Percentiles rank a stretch among this genome's conserved stretches.
These are phyloP conservation scores for Ocimum tenuiflorum DNA, from an alignment of 257 asterid species.

Conservation along the genomic window DNA sequence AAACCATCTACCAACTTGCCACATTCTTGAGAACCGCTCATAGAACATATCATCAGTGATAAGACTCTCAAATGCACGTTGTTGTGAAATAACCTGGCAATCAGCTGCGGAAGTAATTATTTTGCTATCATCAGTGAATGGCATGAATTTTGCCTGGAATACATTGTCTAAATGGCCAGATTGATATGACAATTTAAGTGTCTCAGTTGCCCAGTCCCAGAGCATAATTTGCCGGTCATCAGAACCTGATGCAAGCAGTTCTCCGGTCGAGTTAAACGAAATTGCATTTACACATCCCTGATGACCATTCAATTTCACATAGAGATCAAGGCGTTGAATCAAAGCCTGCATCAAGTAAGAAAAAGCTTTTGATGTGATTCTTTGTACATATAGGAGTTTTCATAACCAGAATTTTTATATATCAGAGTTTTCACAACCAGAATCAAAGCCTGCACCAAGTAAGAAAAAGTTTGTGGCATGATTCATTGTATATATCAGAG, in stretches of 20 bases:
- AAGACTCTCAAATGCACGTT: background rate
- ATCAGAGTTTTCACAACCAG: no score
- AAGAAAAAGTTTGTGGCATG: background rate
- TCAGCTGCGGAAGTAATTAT: constrained; percentile 70
- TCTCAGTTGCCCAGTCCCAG: constrained; percentile 67
- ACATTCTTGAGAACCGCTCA: background rate
- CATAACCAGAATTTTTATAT: no score
- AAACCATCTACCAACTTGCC: background rate
- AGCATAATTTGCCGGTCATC: constrained; percentile 60
- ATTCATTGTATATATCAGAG: background rate
- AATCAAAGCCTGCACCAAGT: constrained; percentile 42
- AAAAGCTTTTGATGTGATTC: background rate
- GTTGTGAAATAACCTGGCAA: constrained; percentile 53
- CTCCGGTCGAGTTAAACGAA: constrained; percentile 63
- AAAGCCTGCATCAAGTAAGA: constrained; percentile 36
- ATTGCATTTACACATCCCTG: constrained; percentile 75
- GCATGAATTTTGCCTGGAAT: constrained; percentile 71
- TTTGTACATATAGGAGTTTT: background rate
- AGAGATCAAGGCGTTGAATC: constrained; percentile 47
- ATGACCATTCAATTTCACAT: constrained; percentile 53
- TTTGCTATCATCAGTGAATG: constrained; percentile 58
- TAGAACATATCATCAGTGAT: background rate
- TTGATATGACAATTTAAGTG: constrained; percentile 47
- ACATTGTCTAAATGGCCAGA: constrained; percentile 72
- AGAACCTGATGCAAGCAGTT: constrained; percentile 68